phyloP scores from a whole-genome alignment of 371 early-diverging fungal genomes.

The Astathelohania contejeani region DNA sequence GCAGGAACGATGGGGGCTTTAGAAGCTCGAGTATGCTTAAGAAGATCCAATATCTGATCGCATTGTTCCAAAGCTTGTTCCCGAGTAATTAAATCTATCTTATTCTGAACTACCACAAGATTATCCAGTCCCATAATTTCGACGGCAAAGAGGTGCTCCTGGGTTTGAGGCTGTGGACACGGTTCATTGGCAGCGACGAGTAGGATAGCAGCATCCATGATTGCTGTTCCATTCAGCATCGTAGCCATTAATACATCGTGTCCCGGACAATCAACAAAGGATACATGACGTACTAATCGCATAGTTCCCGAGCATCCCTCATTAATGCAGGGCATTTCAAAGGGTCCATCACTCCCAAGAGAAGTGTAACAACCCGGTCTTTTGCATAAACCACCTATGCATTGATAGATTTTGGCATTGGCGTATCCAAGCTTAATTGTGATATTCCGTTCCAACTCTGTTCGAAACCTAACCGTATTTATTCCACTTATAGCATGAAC shows the following conservation, averaged over 20 bases:
- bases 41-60: conserved; percentile 75
- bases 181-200: conserved; percentile 97
- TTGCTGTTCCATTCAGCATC: conserved; percentile 98
- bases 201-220: conserved; percentile 98
- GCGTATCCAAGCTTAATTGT: conserved; percentile 99
- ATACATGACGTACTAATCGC: conserved; percentile 65
- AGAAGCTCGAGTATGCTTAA: conserved; percentile 70
- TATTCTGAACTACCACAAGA: conserved; percentile 97
- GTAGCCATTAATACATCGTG: conserved; percentile 99
- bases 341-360: conserved; percentile 64
- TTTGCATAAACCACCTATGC: conserved; percentile 34
- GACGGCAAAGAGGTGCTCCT: conserved; percentile 97
- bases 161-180: conserved; percentile 99
- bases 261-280: conserved; percentile 99
- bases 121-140: conserved; percentile 95
- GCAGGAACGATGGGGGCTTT: conserved; percentile 93
- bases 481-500: conserved; percentile 97
- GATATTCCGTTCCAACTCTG: conserved; percentile 96
- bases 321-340: conserved; percentile 72
- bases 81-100: conserved; percentile 92
- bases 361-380: conserved; percentile 65
- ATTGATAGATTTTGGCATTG: conserved; percentile 75
- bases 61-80: conserved; percentile 80
- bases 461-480: conserved; percentile 94
- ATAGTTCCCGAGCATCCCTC: conserved; percentile 62